These are phyloP conservation scores for Tylopilus vinaceipallidus DNA, from an alignment of 768 basidiomycete species.

Conservation along the genomic window DNA sequence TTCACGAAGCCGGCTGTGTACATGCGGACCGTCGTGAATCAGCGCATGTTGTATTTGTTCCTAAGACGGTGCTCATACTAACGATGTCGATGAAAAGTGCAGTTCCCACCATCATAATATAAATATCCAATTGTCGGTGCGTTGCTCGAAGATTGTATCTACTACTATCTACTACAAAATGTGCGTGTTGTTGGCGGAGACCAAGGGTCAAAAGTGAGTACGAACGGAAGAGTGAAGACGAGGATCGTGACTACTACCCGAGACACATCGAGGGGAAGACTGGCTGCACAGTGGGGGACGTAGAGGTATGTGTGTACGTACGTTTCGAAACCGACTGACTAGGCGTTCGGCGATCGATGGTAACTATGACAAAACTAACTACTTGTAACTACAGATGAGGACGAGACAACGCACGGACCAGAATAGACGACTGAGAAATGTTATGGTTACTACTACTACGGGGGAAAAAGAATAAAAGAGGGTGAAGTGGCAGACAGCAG, in stretches of 20 bases:
- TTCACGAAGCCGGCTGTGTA: no score
- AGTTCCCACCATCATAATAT: no score
- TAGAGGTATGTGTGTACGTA: conserved; percentile 16
- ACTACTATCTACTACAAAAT: conserved; percentile 38
- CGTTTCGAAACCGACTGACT: conserved; percentile 19
- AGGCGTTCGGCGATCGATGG: conserved; percentile 35
- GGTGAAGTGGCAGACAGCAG: conserved; percentile 8
- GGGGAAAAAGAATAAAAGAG: not conserved
- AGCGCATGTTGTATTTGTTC: no score
- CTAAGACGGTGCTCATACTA: no score
- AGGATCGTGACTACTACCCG: not conserved
- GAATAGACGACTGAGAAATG: conserved; percentile 13
- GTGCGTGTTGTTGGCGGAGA: conserved; percentile 8
- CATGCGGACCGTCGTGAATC: no score
- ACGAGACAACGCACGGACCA: conserved; percentile 23
- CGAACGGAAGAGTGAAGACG: not conserved
- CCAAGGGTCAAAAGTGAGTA: not conserved
- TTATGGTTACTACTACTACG: conserved; percentile 28
- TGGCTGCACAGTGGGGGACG: not conserved
- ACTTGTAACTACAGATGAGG: conserved; percentile 32
- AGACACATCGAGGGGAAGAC: conserved; percentile 6
- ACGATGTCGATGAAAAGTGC: no score
- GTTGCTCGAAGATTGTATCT: conserved; percentile 33
- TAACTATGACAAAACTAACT: conserved; percentile 26
- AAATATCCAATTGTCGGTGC: conserved; percentile 22